Base-by-base conservation (phyloP, 257 asterid species). In the Ballota nigra region DNA sequence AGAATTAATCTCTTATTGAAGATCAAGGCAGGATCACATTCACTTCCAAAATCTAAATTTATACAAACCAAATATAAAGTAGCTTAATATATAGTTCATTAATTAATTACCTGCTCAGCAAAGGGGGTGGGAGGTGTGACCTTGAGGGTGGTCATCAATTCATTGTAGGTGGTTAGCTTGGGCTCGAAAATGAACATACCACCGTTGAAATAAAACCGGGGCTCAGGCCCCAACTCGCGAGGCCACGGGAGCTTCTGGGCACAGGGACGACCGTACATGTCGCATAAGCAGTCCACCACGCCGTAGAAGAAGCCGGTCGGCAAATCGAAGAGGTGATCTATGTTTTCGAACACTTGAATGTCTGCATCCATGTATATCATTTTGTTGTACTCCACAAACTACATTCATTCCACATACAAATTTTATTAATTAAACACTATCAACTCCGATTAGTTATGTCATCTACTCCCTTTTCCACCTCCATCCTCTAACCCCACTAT, bases 291-390 rank as follows among this genome's bases (percentile, higher is more conserved):
- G 70, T 86, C 95, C 56, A 75, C 78, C 26, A 84, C 95, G 0
- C 83, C 92, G 40, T 86, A 83, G 16, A 88, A 83, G 22, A 43
- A 63, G 16, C 89, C 89, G 58, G 33, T 41, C 8, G 81, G 82
- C 68, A 84, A 38, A 41, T 84, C 84, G 12, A 88, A 88, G 18
- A 88, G 81, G 65, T 83, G 85, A 74, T 88, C 95, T 18, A 88
- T 84, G 82, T 86, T 88, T 0, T 84, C 90, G 24, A 60, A 88
- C 43, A 88, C 92, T 83, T 88, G 92, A 38, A 88, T 78, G 77
- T 86, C 95, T 22, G 86, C 95, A 80, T 88, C 91, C 83, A 88
- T 38, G 86, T 88, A 88, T 71, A 86, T 76, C 89, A 88, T 78
- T 79, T 78, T 84, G 68, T 73, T 65, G 71, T 82, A 84, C 86